These are phyloP conservation scores for Chlamydomonas sp. DNA, from an alignment of 139 green algal species.

Conservation along the genomic window DNA sequence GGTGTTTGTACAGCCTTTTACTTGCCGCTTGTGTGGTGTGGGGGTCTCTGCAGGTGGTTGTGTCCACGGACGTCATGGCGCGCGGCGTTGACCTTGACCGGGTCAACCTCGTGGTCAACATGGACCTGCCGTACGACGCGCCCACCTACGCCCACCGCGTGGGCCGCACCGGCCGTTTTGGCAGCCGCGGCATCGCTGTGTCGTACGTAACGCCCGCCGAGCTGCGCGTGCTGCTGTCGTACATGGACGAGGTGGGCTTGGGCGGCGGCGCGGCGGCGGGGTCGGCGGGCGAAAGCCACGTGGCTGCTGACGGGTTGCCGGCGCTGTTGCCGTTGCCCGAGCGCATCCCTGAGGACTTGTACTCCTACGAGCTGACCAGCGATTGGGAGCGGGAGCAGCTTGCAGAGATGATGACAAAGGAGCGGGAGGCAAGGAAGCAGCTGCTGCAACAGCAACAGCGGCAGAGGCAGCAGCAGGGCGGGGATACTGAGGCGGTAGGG, in stretches of 20 bases:
- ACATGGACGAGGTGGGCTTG: constrained; percentile 46
- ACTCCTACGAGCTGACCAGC: constrained; percentile 36
- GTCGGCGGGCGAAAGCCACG: background rate
- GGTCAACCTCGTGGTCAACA: constrained; percentile 85
- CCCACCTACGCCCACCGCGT: constrained; percentile 73
- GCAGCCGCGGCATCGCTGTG: constrained; percentile 72
- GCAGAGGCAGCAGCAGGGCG: constrained; percentile 9
- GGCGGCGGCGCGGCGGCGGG: constrained; percentile 11
- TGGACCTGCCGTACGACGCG: constrained; percentile 73
- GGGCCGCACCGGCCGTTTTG: constrained; percentile 86
- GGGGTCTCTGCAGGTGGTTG: constrained; percentile 60
- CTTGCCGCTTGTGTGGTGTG: too few relatives aligned
- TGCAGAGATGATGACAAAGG: constrained; percentile 16
- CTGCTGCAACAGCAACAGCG: background rate
- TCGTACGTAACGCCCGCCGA: constrained; percentile 64
- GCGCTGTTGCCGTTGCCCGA: constrained; percentile 33
- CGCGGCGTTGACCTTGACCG: constrained; percentile 86
- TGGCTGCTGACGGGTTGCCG: background rate
- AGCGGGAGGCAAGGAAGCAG: constrained; percentile 16
- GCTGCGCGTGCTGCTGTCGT: constrained; percentile 49
- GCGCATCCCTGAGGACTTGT: constrained; percentile 35
- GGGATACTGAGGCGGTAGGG: background rate
- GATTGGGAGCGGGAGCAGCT: constrained; percentile 61
- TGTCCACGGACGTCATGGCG: constrained; percentile 85
- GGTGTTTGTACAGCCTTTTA: too few relatives aligned